Conservation (phyloP, 305 asterid species). For the Rubia occidens region DNA sequence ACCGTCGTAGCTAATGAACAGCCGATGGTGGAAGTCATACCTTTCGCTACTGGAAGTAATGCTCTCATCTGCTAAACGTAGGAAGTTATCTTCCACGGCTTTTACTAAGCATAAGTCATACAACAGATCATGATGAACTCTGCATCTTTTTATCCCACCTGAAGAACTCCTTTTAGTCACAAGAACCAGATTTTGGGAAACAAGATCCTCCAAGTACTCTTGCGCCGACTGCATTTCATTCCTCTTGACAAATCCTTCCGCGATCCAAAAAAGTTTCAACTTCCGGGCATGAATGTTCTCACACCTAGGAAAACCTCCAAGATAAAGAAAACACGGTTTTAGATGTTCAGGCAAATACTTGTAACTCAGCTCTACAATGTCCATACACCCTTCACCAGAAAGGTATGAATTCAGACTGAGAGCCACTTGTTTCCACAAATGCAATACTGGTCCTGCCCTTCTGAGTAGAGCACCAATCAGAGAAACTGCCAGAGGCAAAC, state of each 20-base stretch:
- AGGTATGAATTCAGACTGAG: neutral
- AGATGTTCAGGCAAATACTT: neutral
- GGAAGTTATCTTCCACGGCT: conserved; percentile 1
- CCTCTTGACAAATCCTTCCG: conserved; percentile 17
- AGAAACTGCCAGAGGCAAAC: conserved; percentile 15
- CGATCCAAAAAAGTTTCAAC: conserved; percentile 11
- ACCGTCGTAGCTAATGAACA: neutral
- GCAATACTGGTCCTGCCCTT: neutral
- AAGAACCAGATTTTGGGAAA: neutral
- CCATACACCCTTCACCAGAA: neutral
- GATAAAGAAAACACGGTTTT: neutral
- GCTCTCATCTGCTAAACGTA: neutral
- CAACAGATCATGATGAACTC: conserved; percentile 11
- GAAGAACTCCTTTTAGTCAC: neutral
- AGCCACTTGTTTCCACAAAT: conserved; percentile 13
- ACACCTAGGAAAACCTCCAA: conserved; percentile 4
- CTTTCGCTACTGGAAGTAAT: neutral
- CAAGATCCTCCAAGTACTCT: conserved; percentile 10
- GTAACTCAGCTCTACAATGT: conserved; percentile 8
- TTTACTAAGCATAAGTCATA: conserved; percentile 11
- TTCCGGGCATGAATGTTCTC: neutral
- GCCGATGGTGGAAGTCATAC: conserved; percentile 8
- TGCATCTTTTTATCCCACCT: neutral
- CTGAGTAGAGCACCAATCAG: conserved; percentile 5
- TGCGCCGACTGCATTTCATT: conserved; percentile 7